Base-by-base conservation (phyloP, 2,329 filamentous ascomycete species). In the Albifimbria verrucaria region DNA sequence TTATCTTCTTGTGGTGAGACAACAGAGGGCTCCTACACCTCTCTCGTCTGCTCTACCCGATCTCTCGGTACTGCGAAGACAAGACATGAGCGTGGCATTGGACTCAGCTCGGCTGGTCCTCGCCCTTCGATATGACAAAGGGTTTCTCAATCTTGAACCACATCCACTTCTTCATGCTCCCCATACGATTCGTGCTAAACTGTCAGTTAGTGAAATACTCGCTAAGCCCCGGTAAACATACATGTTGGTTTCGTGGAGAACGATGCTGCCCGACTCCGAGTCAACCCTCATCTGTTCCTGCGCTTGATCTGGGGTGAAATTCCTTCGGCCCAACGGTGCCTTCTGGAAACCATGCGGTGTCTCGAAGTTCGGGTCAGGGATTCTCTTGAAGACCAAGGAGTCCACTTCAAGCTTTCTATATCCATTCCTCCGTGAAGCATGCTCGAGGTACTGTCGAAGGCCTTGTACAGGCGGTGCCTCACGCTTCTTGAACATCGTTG, bases 141-240 rank as follows among this genome's bases (percentile, higher is more conserved):
- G 61, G 60, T 47, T 61, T 65, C 28, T 43, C 42, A 32, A 65
- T 62, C 22, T 58, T 58, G 53, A 65, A 56, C 62, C 62, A 65
- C 12, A 50, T 48, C 62, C 62, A 65, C 2, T 25, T 57, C 18
- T 54, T 56, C 9, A 39, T 10, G 7, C 21, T 26, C 6, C 48
- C 55, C 3, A 21, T 48, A 11, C 24, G 28, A 10, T 42, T 5
- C 17, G 55, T 51, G 46, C 26, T 36, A 17, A 39, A 9, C 9
- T 43, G 24, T 59, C 15, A 58, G 50, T 28, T 18, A 11, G 2
- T 24, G 36, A 48, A 10, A 22, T 17, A 20, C 24, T 12, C 18
- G 6, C 4, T 7, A 4, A 46, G 18, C 6, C 9, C 15, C 15
- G 26, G 26, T 32, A 32, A 32, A 51, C 62, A 52, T 43, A 62